Percentiles rank a stretch among this genome's conserved stretches.
Evolutionary conservation across 208 protist genomes (phyloP).

Genomic region (Porcisia deanei): DNA sequence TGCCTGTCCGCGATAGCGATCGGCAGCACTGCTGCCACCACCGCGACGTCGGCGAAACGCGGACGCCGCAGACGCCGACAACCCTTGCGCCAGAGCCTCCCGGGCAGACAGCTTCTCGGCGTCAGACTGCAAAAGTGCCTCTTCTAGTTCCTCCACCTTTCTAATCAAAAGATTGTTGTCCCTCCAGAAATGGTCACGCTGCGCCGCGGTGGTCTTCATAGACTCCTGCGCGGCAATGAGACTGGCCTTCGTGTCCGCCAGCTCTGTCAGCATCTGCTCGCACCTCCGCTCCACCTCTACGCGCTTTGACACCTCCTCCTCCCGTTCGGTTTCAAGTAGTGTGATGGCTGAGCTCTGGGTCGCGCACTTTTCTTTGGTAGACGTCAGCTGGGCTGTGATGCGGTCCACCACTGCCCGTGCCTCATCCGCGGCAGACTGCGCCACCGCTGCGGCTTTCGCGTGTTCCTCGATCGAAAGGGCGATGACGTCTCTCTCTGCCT

Average conservation of each 20-base stretch:
- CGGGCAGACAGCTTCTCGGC: slow-evolving; percentile 59
- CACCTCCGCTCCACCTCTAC: slow-evolving; percentile 16
- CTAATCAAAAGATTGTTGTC: slow-evolving; percentile 70
- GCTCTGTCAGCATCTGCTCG: slow-evolving; percentile 9
- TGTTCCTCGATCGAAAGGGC: slow-evolving; percentile 1
- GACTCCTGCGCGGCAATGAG: slow-evolving; percentile 22
- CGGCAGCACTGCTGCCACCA: slow-evolving; percentile 2
- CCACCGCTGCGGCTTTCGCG: neutral
- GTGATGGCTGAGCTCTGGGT: neutral
- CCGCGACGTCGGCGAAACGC: slow-evolving; percentile 12
- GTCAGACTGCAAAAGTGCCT: slow-evolving; percentile 59
- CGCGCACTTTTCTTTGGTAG: neutral
- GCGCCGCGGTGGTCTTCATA: slow-evolving; percentile 9
- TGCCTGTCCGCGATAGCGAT: slow-evolving; percentile 13
- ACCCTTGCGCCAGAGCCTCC: slow-evolving; percentile 61
- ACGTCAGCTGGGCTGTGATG: slow-evolving; percentile 7
- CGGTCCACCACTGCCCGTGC: slow-evolving; percentile 8
- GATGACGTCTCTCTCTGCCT: slow-evolving; percentile 14
- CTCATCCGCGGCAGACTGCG: slow-evolving; percentile 2
- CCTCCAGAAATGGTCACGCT: slow-evolving; percentile 48
- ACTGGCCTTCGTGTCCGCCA: slow-evolving; percentile 19
- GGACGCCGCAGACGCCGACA: slow-evolving; percentile 24
- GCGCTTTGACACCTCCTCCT: slow-evolving; percentile 1
- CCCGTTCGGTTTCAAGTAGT: slow-evolving; percentile 7
- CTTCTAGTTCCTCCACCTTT: slow-evolving; percentile 52